Evolutionary conservation across 2,329 filamentous ascomycete genomes (phyloP).

Genomic region (Pseudocercospora vitis): DNA sequence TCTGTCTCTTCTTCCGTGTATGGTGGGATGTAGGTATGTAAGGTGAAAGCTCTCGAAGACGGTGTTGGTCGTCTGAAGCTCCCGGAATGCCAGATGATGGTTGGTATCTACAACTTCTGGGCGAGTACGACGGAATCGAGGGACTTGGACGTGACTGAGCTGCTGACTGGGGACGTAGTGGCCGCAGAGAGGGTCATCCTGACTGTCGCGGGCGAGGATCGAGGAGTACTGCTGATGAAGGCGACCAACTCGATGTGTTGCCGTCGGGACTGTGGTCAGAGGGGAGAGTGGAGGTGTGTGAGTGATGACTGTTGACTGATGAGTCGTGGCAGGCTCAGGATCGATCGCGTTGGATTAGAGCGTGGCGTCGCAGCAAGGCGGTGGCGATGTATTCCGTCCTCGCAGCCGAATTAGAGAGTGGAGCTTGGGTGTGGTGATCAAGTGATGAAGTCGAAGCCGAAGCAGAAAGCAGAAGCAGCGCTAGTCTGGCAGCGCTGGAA

Average conservation of each 20-base stretch:
- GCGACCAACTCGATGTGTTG: slow-evolving; percentile 26
- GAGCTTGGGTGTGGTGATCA: slow-evolving; percentile 2
- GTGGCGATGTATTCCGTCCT: slow-evolving; percentile 20
- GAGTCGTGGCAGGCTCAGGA: slow-evolving; percentile 19
- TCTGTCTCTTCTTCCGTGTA: slow-evolving; percentile 25
- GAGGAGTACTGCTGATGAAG: slow-evolving; percentile 29
- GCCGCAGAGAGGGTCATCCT: slow-evolving; percentile 30
- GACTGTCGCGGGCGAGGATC: slow-evolving; percentile 16
- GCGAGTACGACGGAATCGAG: slow-evolving; percentile 24
- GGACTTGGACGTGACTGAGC: slow-evolving; percentile 32
- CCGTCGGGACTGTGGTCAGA: slow-evolving; percentile 24
- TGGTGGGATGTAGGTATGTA: slow-evolving; percentile 7
- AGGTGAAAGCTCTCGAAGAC: slow-evolving; percentile 8
- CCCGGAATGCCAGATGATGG: slow-evolving; percentile 3
- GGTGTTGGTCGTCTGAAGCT: slow-evolving; percentile 14
- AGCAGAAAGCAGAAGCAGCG: not conserved
- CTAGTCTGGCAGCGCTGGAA: slow-evolving; percentile 1
- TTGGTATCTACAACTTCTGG: slow-evolving; percentile 24
- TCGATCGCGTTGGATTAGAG: slow-evolving; percentile 10
- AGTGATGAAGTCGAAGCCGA: not conserved
- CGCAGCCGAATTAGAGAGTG: slow-evolving; percentile 18
- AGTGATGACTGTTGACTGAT: slow-evolving; percentile 7
- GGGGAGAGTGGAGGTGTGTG: not conserved
- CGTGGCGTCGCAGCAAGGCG: slow-evolving; percentile 7
- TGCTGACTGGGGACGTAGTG: slow-evolving; percentile 27